Conservation (phyloP, 2,329 filamentous ascomycete species). For the Cladosporium sp. region DNA sequence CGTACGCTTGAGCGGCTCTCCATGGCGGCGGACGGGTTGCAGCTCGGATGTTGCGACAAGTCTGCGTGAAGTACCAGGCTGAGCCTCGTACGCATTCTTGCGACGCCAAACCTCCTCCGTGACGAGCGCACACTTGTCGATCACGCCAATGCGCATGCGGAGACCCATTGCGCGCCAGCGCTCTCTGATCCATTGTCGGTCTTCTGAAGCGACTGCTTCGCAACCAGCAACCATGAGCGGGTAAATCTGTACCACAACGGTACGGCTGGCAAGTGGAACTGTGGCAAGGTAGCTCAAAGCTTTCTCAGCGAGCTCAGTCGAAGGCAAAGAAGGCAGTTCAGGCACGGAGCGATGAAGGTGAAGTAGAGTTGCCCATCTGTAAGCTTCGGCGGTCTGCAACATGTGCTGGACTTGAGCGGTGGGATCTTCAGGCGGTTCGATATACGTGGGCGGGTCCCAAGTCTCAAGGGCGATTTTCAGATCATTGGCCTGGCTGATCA, state of each 20-base stretch:
- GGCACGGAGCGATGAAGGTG: slow-evolving; percentile 69
- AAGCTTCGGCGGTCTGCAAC: slow-evolving; percentile 66
- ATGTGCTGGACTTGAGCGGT: slow-evolving; percentile 63
- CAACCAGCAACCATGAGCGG: slow-evolving; percentile 68
- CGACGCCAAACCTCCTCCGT: slow-evolving; percentile 67
- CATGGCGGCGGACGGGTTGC: slow-evolving; percentile 30
- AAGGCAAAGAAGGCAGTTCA: slow-evolving; percentile 61
- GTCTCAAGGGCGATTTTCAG: slow-evolving; percentile 61
- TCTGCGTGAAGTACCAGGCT: slow-evolving; percentile 33
- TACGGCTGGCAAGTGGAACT: slow-evolving; percentile 61
- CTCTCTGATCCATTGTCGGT: slow-evolving; percentile 63
- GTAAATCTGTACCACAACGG: slow-evolving; percentile 69
- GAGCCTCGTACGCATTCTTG: slow-evolving; percentile 55
- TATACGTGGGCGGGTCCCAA: slow-evolving; percentile 60
- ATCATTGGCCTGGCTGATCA: slow-evolving; percentile 63
- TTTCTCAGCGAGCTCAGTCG: slow-evolving; percentile 60
- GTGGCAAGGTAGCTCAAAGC: slow-evolving; percentile 63
- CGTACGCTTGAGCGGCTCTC: slow-evolving; percentile 25
- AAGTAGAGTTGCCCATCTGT: slow-evolving; percentile 65
- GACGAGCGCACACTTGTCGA: slow-evolving; percentile 65
- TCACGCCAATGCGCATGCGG: slow-evolving; percentile 66
- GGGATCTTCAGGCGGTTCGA: slow-evolving; percentile 64
- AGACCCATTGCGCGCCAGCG: slow-evolving; percentile 62
- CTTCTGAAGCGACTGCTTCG: slow-evolving; percentile 60
- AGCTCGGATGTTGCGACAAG: slow-evolving; percentile 40